Conservation (phyloP, 2,329 filamentous ascomycete species). For the Capronia coronata region DNA sequence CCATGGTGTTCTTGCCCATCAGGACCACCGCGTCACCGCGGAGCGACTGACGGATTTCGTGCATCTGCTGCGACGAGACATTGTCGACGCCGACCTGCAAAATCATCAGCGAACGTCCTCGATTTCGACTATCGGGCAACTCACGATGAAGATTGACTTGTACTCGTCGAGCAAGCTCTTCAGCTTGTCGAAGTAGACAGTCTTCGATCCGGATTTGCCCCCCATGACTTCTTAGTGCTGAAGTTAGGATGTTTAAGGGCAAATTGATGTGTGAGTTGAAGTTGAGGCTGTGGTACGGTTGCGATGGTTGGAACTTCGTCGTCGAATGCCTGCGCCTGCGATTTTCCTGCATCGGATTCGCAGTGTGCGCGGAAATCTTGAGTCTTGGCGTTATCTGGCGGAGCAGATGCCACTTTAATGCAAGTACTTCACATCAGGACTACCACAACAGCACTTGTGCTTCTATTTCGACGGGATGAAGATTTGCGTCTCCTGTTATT, state of each 20-base stretch:
- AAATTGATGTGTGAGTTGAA: conserved; percentile 30
- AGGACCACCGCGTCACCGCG: conserved; percentile 88
- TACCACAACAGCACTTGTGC: no score
- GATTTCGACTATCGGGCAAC: conserved; percentile 4
- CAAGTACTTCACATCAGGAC: no score
- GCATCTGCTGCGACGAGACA: conserved; percentile 99
- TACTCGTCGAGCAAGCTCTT: conserved; percentile 94
- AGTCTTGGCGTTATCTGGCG: conserved; percentile 10
- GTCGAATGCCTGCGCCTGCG: conserved; percentile 1
- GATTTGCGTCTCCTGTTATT: no score
- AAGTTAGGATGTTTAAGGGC: conserved; percentile 99
- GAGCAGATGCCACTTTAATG: conserved; percentile 1
- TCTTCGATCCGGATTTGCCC: conserved; percentile 93
- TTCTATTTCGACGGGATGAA: no score
- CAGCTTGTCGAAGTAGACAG: conserved; percentile 99
- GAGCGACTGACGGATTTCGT: conserved; percentile 94
- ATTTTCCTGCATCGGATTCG: background rate
- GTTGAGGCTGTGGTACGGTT: conserved; percentile 28
- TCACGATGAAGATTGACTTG: conserved; percentile 88
- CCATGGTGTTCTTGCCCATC: conserved; percentile 99
- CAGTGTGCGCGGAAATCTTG: conserved; percentile 2
- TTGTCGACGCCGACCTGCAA: conserved; percentile 63
- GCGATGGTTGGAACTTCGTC: conserved; percentile 4
- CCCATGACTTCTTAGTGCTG: conserved; percentile 96
- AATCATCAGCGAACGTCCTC: conserved; percentile 8